Conservation (phyloP, 257 asterid genomes). For the Leptodermis oblonga region DNA sequence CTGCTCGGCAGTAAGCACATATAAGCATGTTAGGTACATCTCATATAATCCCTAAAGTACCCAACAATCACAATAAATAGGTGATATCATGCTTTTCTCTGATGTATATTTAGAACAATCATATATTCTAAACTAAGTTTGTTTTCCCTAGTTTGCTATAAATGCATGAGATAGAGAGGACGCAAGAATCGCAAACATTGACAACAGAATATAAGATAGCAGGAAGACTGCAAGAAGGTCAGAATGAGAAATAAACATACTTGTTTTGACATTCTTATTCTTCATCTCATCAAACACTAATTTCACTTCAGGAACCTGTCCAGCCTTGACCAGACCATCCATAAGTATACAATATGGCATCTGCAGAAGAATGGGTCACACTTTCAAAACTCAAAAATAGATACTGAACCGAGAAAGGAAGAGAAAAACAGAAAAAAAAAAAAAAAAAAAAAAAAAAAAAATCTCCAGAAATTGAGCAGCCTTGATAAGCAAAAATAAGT, state of each 20-base stretch:
- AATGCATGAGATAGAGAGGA: neutral
- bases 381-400: conserved; percentile 2
- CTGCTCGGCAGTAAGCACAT: conserved; percentile 80
- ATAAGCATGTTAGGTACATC: neutral
- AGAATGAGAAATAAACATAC: conserved; percentile 32
- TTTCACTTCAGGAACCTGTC: conserved; percentile 66
- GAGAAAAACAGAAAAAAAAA: neutral
- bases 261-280: conserved; percentile 63
- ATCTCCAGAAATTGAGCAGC: too few species aligned
- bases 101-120: neutral
- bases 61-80: neutral
- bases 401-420: neutral
- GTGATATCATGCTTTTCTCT: neutral
- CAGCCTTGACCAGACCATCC: conserved; percentile 91
- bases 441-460: too few species aligned
- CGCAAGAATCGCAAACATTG: neutral
- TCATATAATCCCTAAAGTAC: neutral
- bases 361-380: conserved; percentile 40
- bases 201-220: conserved; percentile 1
- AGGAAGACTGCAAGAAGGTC: conserved; percentile 4
- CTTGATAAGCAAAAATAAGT: conserved; percentile 3
- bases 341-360: conserved; percentile 87
- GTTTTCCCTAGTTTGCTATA: too few species aligned
- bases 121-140: neutral
- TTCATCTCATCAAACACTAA: conserved; percentile 74